These are phyloP conservation scores for Blastobotrys persicus DNA, from an alignment of 1,139 yeast genomes.

Conservation along the genomic window DNA sequence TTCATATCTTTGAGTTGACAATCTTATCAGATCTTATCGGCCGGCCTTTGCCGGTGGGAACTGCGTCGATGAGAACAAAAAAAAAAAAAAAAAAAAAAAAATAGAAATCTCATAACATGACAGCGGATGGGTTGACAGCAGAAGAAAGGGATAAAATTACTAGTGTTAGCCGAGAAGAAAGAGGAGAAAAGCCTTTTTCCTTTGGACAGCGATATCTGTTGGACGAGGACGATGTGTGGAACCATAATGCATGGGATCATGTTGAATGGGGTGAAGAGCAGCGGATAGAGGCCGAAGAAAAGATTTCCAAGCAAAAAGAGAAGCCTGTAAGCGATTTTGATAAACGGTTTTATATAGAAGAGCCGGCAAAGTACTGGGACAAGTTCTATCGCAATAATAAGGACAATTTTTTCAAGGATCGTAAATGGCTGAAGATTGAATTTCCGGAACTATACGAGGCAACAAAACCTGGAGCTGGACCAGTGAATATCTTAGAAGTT, in stretches of 20 bases:
- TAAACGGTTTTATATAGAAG: constrained; percentile 69
- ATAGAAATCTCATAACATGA: constrained; percentile 1
- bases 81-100: too few relatives aligned
- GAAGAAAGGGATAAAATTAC: constrained; percentile 7
- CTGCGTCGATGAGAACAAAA: neutral
- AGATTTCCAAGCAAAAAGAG: constrained; percentile 72
- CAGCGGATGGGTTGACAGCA: constrained; percentile 10
- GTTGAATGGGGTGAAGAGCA: constrained; percentile 98
- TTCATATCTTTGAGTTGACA: too few relatives aligned
- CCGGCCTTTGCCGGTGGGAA: neutral
- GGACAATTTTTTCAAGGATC: constrained; percentile 92
- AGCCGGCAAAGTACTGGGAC: constrained; percentile 96
- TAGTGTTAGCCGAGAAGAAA: constrained; percentile 26
- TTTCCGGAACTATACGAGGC: constrained; percentile 82
- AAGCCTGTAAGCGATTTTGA: constrained; percentile 85
- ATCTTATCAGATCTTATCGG: too few relatives aligned
- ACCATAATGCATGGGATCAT: constrained; percentile 96
- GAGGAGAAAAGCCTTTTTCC: constrained; percentile 85
- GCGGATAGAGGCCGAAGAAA: constrained; percentile 65
- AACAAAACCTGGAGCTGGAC: constrained; percentile 67
- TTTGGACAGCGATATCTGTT: constrained; percentile 83
- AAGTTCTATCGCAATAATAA: constrained; percentile 84
- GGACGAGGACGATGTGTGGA: constrained; percentile 74
- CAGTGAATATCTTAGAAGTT: constrained; percentile 75
- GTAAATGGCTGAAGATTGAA: constrained; percentile 95